Conservation (phyloP, 805 yeast species). For the Hermanozyma aechmeae region DNA sequence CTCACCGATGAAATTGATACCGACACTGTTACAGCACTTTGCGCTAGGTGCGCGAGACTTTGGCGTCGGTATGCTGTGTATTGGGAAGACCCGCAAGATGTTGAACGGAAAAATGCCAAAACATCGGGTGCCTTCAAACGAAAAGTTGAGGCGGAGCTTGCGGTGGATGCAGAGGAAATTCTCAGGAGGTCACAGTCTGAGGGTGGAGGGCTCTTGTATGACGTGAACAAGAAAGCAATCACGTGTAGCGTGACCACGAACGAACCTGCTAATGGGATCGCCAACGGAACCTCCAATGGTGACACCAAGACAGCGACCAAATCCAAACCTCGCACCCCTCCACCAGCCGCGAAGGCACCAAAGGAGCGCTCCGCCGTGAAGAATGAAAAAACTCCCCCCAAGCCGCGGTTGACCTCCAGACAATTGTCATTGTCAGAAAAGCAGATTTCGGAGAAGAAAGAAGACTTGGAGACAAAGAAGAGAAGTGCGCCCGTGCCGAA, state of each 20-base stretch:
- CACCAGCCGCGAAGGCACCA: too few relatives aligned
- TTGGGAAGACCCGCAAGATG: constrained; percentile 77
- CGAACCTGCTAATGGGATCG: too few relatives aligned
- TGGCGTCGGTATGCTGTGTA: constrained; percentile 86
- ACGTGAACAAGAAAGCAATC: background rate
- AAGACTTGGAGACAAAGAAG: constrained; percentile 6
- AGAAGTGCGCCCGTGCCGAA: constrained; percentile 4
- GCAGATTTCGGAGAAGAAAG: too few relatives aligned
- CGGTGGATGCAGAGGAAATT: constrained; percentile 52
- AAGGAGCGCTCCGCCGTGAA: too few relatives aligned
- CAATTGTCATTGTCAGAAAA: too few relatives aligned
- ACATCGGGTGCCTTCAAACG: constrained; percentile 49
- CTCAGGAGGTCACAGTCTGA: constrained; percentile 37
- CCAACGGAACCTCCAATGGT: too few relatives aligned
- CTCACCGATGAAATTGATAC: constrained; percentile 7
- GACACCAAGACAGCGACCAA: too few relatives aligned
- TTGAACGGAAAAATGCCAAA: constrained; percentile 37
- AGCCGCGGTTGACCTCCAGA: too few relatives aligned
- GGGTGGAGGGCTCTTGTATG: background rate
- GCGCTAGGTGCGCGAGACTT: constrained; percentile 77
- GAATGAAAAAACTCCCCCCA: too few relatives aligned
- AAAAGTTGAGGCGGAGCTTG: constrained; percentile 56
- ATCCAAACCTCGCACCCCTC: too few relatives aligned
- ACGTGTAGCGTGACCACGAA: too few relatives aligned
- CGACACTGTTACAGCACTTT: constrained; percentile 48